Evolutionary conservation across 1,284 basidiomycete species (phyloP).

Genomic region (Fomitopsis pinicola): DNA sequence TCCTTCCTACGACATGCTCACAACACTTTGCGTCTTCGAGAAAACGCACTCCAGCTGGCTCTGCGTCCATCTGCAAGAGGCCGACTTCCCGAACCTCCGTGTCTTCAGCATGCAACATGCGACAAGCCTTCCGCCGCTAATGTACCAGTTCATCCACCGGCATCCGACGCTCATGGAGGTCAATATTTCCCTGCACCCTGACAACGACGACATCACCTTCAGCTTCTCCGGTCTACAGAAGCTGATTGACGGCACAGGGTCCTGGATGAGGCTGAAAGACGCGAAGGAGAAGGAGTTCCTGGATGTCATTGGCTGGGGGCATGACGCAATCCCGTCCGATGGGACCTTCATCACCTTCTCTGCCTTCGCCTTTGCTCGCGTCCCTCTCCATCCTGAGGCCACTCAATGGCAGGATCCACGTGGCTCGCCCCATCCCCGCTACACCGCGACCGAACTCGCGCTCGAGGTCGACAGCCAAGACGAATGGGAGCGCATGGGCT

Average conservation of each 20-base stretch:
- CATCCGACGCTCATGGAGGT: conserved; percentile 11
- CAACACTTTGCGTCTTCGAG: conserved; percentile 3
- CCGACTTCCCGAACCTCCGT: conserved; percentile 7
- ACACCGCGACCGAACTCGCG: conserved; percentile 9
- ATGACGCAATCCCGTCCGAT: not conserved
- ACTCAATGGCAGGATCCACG: not conserved
- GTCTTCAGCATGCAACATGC: conserved; percentile 4
- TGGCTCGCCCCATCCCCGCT: conserved; percentile 4
- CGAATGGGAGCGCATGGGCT: not conserved
- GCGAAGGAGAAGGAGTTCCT: not conserved
- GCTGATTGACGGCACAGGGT: conserved; percentile 12
- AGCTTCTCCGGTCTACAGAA: conserved; percentile 8
- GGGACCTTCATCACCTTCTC: conserved; percentile 4
- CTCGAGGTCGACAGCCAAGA: not conserved
- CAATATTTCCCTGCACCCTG: conserved; percentile 1
- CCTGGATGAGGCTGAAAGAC: conserved; percentile 1
- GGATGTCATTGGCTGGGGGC: not conserved
- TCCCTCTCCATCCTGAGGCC: conserved; percentile 2
- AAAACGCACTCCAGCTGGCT: not conserved
- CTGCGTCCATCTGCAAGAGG: not conserved
- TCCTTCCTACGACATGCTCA: not conserved
- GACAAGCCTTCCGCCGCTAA: not conserved
- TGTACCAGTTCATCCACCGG: conserved; percentile 10
- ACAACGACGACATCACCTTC: not conserved
- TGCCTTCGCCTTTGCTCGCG: conserved; percentile 13